These are phyloP conservation scores for Puya raimondii DNA, from an alignment of 176 grass and related monocot genomes.

Conservation along the genomic window DNA sequence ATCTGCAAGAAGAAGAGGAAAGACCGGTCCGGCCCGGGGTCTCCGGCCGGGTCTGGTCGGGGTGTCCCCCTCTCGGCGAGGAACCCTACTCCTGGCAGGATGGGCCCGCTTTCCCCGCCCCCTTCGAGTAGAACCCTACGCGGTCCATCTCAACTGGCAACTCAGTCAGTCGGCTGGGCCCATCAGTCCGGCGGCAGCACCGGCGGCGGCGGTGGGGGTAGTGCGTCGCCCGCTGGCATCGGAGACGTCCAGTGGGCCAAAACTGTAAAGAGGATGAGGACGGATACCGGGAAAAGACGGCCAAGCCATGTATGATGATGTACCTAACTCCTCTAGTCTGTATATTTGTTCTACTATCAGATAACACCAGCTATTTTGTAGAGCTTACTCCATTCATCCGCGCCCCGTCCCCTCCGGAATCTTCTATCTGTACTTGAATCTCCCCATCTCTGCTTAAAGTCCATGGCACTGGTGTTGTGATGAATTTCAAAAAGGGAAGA, in stretches of 20 bases:
- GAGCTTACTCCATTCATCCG: background rate
- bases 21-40: slow-evolving; percentile 36
- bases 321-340: background rate
- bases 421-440: too few species aligned
- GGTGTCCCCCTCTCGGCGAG: slow-evolving; percentile 40
- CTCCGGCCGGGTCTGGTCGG: slow-evolving; percentile 55
- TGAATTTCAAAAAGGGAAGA: too few species aligned
- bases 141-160: slow-evolving; percentile 34
- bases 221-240: slow-evolving; percentile 28
- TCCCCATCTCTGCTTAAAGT: too few species aligned
- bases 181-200: slow-evolving; percentile 13
- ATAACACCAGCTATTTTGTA: background rate
- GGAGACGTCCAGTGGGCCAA: slow-evolving; percentile 98
- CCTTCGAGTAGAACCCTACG: slow-evolving; percentile 33
- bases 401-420: background rate
- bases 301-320: slow-evolving; percentile 66
- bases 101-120: slow-evolving; percentile 35
- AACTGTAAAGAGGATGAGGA: slow-evolving; percentile 71
- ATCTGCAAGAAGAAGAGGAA: slow-evolving; percentile 94
- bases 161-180: slow-evolving; percentile 45
- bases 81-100: slow-evolving; percentile 32
- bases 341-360: slow-evolving; percentile 6
- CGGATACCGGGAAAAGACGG: slow-evolving; percentile 77
- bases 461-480: too few species aligned
- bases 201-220: slow-evolving; percentile 23